Conservation (phyloP, 2,329 filamentous ascomycete genomes). For the Botrytis fragariae region DNA sequence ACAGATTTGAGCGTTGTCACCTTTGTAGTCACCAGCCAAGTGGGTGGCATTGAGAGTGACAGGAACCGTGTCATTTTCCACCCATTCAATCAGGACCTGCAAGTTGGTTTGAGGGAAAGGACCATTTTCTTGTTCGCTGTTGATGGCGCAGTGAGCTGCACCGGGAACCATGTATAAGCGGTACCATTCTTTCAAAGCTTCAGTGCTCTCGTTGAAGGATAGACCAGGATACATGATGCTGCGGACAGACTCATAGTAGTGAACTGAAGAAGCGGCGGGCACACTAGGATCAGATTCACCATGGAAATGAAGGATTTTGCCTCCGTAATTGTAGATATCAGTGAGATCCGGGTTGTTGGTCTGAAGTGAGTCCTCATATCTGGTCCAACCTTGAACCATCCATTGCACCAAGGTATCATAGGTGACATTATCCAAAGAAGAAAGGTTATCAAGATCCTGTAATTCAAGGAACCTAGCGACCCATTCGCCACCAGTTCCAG, state of each 20-base stretch:
- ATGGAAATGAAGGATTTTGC: slow-evolving; percentile 58
- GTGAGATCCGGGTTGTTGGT: slow-evolving; percentile 54
- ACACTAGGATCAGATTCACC: slow-evolving; percentile 54
- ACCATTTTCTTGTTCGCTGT: slow-evolving; percentile 42
- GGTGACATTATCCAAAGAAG: slow-evolving; percentile 48
- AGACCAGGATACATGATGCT: slow-evolving; percentile 47
- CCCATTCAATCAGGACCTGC: slow-evolving; percentile 67
- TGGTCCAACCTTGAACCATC: slow-evolving; percentile 50
- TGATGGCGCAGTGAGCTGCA: slow-evolving; percentile 50
- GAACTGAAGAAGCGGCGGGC: slow-evolving; percentile 52
- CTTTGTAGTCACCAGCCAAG: slow-evolving; percentile 35
- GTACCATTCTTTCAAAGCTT: slow-evolving; percentile 52
- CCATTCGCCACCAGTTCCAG: slow-evolving; percentile 33
- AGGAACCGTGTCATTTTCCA: slow-evolving; percentile 54
- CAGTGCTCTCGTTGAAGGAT: slow-evolving; percentile 41
- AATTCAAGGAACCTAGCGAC: too few species aligned
- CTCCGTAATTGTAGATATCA: slow-evolving; percentile 48
- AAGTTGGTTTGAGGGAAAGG: slow-evolving; percentile 54
- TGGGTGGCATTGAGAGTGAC: slow-evolving; percentile 41
- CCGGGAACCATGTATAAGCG: slow-evolving; percentile 53
- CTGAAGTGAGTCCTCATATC: slow-evolving; percentile 51
- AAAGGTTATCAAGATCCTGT: slow-evolving; percentile 41
- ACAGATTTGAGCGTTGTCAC: slow-evolving; percentile 42
- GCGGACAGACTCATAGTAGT: slow-evolving; percentile 54
- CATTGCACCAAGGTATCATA: slow-evolving; percentile 56